These are phyloP conservation scores for Ogataea methanolica DNA, from an alignment of 805 yeast species.

Conservation along the genomic window DNA sequence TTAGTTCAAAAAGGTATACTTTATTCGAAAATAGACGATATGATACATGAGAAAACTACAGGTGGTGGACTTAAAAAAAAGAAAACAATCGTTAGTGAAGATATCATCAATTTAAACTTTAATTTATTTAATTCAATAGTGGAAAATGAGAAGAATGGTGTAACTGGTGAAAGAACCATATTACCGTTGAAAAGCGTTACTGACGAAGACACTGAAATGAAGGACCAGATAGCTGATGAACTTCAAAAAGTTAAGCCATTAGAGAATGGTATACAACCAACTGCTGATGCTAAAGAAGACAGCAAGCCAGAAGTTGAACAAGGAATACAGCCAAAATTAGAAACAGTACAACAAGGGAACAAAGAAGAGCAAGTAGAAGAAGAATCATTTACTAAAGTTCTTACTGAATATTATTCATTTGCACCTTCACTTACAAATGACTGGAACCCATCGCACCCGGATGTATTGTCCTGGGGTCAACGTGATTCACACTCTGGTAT, in stretches of 20 bases:
- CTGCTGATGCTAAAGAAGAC: too few relatives aligned
- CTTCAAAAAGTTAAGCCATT: too few relatives aligned
- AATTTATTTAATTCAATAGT: conserved; percentile 39
- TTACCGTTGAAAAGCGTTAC: background rate
- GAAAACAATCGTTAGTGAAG: conserved; percentile 16
- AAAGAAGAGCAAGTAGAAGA: conserved; percentile 5
- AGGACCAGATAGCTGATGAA: background rate
- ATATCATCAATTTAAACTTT: conserved; percentile 32
- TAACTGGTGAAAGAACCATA: conserved; percentile 1
- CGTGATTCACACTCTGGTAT: conserved; percentile 24
- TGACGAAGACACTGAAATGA: background rate
- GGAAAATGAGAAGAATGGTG: conserved; percentile 2
- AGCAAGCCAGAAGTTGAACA: too few relatives aligned
- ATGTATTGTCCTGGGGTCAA: conserved; percentile 52
- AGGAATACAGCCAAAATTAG: background rate
- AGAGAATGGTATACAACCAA: too few relatives aligned
- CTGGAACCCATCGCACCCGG: conserved; percentile 52
- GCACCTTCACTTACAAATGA: conserved; percentile 41
- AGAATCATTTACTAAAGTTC: conserved; percentile 30
- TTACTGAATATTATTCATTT: conserved; percentile 35
- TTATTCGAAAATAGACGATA: conserved; percentile 64
- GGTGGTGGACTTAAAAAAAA: background rate
- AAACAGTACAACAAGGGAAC: background rate
- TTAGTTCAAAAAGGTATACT: conserved; percentile 84
- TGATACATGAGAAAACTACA: conserved; percentile 27